Evolutionary conservation across 2,329 filamentous ascomycete species (phyloP).

Genomic region (Lecanicillium sp.): DNA sequence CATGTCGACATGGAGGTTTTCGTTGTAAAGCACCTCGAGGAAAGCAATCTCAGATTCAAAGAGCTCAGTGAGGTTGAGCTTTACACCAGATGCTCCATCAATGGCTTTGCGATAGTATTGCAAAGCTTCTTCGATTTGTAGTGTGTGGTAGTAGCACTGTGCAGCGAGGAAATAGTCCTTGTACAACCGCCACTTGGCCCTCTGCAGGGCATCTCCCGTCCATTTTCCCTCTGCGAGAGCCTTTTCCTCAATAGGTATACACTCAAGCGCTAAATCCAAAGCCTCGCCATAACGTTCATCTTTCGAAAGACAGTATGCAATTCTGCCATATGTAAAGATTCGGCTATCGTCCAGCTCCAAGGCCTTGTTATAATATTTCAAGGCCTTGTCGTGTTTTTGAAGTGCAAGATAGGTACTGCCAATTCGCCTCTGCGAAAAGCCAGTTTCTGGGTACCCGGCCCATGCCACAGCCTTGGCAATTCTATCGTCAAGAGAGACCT

Average conservation of each 20-base stretch:
- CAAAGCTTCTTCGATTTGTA: slow-evolving; percentile 22
- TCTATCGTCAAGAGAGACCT: slow-evolving; percentile 23
- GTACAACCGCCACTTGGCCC: slow-evolving; percentile 30
- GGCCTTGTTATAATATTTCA: slow-evolving; percentile 27
- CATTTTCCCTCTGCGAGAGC: slow-evolving; percentile 18
- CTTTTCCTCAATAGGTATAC: slow-evolving; percentile 25
- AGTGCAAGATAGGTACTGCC: slow-evolving; percentile 31
- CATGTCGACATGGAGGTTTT: slow-evolving; percentile 27
- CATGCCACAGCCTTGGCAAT: slow-evolving; percentile 27
- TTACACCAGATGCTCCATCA: slow-evolving; percentile 16
- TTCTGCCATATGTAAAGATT: slow-evolving; percentile 30
- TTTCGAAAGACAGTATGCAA: slow-evolving; percentile 29
- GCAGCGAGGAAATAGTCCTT: slow-evolving; percentile 31
- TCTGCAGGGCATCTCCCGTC: slow-evolving; percentile 15
- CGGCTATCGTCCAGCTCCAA: slow-evolving; percentile 27
- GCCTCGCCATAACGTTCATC: slow-evolving; percentile 27
- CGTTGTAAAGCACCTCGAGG: slow-evolving; percentile 25
- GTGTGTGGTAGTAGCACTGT: slow-evolving; percentile 24
- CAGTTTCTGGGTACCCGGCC: slow-evolving; percentile 25
- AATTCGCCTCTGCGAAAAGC: slow-evolving; percentile 29
- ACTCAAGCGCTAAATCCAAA: slow-evolving; percentile 25
- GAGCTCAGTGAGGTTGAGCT: slow-evolving; percentile 19
- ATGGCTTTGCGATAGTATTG: slow-evolving; percentile 29
- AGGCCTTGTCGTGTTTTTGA: slow-evolving; percentile 24
- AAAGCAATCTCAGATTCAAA: slow-evolving; percentile 30